Evolutionary conservation across 176 grass and related monocot genomes (phyloP).

Genomic region (Lolium rigidum): DNA sequence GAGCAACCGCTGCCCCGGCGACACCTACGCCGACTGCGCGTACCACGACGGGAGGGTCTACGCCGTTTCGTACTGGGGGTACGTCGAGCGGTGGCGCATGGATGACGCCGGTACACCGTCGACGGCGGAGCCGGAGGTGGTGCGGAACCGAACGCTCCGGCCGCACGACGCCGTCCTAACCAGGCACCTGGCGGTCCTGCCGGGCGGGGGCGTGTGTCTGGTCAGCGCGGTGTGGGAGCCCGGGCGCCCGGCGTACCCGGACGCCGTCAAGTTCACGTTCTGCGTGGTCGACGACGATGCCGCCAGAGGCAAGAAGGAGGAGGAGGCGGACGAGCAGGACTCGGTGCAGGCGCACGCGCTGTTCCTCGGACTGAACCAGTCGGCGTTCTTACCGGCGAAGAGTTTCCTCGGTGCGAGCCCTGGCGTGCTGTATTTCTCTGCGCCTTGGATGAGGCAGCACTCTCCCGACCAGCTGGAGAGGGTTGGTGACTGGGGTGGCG

Average conservation of each 20-base stretch:
- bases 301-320: not conserved
- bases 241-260: not conserved
- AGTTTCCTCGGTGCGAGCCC: not conserved
- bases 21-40: slow-evolving; percentile 5
- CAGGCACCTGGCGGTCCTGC: slow-evolving; percentile 22
- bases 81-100: slow-evolving; percentile 15
- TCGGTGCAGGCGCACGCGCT: slow-evolving; percentile 17
- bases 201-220: slow-evolving; percentile 6
- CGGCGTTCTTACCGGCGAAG: slow-evolving; percentile 9
- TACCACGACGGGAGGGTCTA: slow-evolving; percentile 29
- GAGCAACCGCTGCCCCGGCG: not conserved
- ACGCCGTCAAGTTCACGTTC: not conserved
- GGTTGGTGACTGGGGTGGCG: not conserved
- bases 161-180: not conserved
- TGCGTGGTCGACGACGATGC: not conserved
- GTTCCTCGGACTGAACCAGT: slow-evolving; percentile 38
- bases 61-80: not conserved
- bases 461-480: not conserved
- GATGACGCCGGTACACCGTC: not conserved
- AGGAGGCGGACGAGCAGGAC: not conserved
- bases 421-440: slow-evolving; percentile 29
- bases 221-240: not conserved
- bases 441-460: not conserved
- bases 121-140: not conserved
- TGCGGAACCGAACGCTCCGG: not conserved